These are phyloP conservation scores for Diaporthe citriasiana DNA, from an alignment of 2,329 filamentous ascomycete species.

Conservation along the genomic window DNA sequence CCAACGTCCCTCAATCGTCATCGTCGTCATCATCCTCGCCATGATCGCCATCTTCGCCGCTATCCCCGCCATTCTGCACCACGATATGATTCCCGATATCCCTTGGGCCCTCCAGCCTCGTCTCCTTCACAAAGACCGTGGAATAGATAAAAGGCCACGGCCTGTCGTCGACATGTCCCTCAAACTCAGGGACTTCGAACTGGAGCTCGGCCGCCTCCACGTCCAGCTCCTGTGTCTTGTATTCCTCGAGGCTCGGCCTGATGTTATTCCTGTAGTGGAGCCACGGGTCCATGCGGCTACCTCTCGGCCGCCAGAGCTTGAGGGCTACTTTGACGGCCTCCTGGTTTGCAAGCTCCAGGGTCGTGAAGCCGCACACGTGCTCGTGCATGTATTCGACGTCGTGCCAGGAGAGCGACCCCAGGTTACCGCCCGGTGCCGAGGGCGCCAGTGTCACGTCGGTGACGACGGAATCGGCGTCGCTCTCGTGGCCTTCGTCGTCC, in stretches of 20 bases:
- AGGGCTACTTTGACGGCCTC: constrained; percentile 26
- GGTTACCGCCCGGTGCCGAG: constrained; percentile 4
- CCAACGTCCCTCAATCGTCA: neutral
- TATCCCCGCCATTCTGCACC: neutral
- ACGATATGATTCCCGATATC: constrained; percentile 25
- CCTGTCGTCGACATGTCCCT: constrained; percentile 8
- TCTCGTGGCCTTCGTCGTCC: neutral
- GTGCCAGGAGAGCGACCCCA: constrained; percentile 12
- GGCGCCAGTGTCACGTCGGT: neutral
- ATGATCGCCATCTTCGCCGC: neutral
- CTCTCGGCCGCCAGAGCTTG: constrained; percentile 22
- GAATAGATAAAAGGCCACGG: constrained; percentile 34
- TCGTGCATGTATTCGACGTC: constrained; percentile 5
- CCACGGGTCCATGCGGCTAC: neutral
- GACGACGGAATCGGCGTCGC: neutral
- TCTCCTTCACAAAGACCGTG: constrained; percentile 10
- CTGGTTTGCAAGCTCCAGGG: constrained; percentile 32
- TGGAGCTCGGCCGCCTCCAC: constrained; percentile 9
- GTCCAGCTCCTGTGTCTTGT: constrained; percentile 1
- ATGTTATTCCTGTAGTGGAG: constrained; percentile 4
- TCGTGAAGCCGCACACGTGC: constrained; percentile 23
- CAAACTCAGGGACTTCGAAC: neutral
- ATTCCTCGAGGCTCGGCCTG: constrained; percentile 1
- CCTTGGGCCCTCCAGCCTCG: constrained; percentile 27
- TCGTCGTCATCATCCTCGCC: constrained; percentile 30